phyloP scores from a whole-genome alignment of 176 grass and related monocot genomes.

The Guadua angustifolia region DNA sequence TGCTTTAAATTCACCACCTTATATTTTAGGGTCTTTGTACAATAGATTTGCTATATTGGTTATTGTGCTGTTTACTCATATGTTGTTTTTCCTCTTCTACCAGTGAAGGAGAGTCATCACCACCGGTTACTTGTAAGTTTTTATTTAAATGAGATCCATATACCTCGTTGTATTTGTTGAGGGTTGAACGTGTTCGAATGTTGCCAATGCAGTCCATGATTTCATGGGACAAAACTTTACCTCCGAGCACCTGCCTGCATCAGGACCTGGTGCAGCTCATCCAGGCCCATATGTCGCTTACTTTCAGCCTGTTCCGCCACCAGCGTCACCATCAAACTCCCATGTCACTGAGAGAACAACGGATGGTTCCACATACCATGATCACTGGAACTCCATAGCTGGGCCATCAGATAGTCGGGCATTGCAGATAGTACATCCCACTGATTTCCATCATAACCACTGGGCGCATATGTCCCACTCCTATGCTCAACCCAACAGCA shows the following conservation, averaged over 20 bases:
- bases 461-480: conserved; percentile 40
- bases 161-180: conserved; percentile 20
- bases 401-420: conserved; percentile 42
- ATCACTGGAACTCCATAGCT: conserved; percentile 53
- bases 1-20: conserved; percentile 19
- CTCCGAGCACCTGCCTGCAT: conserved; percentile 27
- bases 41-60: conserved; percentile 18
- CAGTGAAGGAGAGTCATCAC: conserved; percentile 54
- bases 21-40: conserved; percentile 29
- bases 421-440: conserved; percentile 31
- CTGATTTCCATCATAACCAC: conserved; percentile 51
- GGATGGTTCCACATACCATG: conserved; percentile 57
- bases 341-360: conserved; percentile 34
- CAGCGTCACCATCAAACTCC: conserved; percentile 32
- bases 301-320: conserved; percentile 38
- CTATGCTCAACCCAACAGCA: conserved; percentile 46
- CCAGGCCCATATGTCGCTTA: conserved; percentile 55
- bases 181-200: neutral
- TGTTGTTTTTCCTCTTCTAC: conserved; percentile 23
- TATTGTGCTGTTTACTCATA: conserved; percentile 34
- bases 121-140: conserved; percentile 55
- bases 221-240: conserved; percentile 42
- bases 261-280: conserved; percentile 36
- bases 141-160: conserved; percentile 30
- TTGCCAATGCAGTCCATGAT: conserved; percentile 61